Percentiles rank a stretch among this genome's conserved stretches.
Conservation (phyloP, 1,284 basidiomycete genomes). For the Malassezia sp. region DNA sequence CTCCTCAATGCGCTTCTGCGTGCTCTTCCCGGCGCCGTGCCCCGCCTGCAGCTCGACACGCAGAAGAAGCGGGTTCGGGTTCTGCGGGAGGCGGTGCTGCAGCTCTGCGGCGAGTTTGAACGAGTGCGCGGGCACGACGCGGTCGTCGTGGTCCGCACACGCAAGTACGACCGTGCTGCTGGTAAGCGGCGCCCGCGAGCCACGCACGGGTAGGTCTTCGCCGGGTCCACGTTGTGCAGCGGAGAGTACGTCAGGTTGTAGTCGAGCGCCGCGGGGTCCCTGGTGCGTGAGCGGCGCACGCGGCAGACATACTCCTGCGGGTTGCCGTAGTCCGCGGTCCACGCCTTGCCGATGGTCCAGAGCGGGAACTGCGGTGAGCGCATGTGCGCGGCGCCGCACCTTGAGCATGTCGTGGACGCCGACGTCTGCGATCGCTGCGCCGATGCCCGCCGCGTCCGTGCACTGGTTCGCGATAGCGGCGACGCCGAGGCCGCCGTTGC, state of each 20-base stretch:
- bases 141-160: slow-evolving; percentile 43
- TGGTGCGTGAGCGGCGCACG: too few species aligned
- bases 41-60: slow-evolving; percentile 42
- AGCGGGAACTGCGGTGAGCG: too few species aligned
- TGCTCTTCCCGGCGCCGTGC: slow-evolving; percentile 43
- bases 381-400: too few species aligned
- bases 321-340: slow-evolving; percentile 71
- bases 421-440: slow-evolving; percentile 40
- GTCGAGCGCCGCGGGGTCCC: slow-evolving; percentile 36
- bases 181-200: too few species aligned
- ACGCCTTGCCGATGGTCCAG: slow-evolving; percentile 56
- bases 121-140: slow-evolving; percentile 39
- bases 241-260: slow-evolving; percentile 38
- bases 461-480: slow-evolving; percentile 69
- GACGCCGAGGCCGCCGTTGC: slow-evolving; percentile 57
- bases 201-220: slow-evolving; percentile 39
- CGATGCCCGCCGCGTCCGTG: slow-evolving; percentile 66
- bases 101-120: slow-evolving; percentile 45
- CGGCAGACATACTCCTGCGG: too few species aligned
- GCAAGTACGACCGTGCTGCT: slow-evolving; percentile 35
- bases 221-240: slow-evolving; percentile 34
- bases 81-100: slow-evolving; percentile 35
- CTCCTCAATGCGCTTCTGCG: slow-evolving; percentile 37
- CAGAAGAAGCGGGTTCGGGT: slow-evolving; percentile 39
- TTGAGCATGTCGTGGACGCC: slow-evolving; percentile 62